phyloP scores from a whole-genome alignment of 305 asterid genomes.

The Ajuga reptans region DNA sequence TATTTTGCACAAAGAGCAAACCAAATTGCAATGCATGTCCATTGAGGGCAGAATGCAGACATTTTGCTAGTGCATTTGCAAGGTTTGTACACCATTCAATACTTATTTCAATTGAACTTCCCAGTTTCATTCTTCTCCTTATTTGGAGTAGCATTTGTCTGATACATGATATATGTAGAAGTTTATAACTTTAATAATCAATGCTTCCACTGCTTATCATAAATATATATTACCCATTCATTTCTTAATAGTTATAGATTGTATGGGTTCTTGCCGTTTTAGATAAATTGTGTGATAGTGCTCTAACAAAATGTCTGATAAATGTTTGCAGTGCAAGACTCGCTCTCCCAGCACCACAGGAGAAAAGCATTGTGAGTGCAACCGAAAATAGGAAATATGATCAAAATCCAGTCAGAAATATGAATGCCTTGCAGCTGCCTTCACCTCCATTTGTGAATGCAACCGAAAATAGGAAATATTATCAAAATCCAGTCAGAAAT shows the following conservation, averaged over 20 bases:
- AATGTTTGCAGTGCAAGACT: constrained; percentile 74
- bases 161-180: background rate
- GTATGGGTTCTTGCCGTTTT: too few species aligned
- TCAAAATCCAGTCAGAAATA: constrained; percentile 35
- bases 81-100: constrained; percentile 46
- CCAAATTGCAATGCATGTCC: constrained; percentile 99
- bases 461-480: constrained; percentile 36
- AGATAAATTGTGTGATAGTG: too few species aligned
- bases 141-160: background rate
- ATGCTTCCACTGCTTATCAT: too few species aligned
- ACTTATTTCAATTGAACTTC: constrained; percentile 11
- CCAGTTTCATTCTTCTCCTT: background rate
- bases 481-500: constrained; percentile 35
- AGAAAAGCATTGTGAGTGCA: constrained; percentile 48
- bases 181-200: background rate
- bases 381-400: constrained; percentile 38
- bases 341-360: constrained; percentile 90
- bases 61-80: constrained; percentile 97
- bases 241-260: too few species aligned
- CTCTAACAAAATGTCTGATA: constrained; percentile 12
- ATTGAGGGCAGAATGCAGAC: constrained; percentile 98
- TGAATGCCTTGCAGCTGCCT: constrained; percentile 50
- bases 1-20: constrained; percentile 92
- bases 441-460: constrained; percentile 41
- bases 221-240: too few species aligned